Percentiles rank a stretch among this genome's conserved stretches.
Evolutionary conservation across 331 rosid species (phyloP).

Genomic region (Quercus phellos): DNA sequence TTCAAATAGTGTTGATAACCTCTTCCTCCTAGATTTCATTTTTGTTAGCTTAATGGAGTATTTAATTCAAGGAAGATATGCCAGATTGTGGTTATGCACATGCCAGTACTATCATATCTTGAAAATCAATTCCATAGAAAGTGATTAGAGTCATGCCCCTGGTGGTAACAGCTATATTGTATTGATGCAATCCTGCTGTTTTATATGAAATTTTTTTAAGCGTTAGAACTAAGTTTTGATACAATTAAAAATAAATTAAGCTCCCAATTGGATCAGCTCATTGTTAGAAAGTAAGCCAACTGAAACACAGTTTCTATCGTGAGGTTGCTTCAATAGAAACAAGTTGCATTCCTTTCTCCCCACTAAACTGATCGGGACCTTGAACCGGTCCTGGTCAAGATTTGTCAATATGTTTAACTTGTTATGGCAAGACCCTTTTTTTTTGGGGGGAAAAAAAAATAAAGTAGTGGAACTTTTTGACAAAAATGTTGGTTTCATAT

Average conservation of each 20-base stretch:
- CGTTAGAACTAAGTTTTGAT: background rate
- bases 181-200: background rate
- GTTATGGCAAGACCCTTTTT: background rate
- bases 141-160: background rate
- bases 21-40: background rate
- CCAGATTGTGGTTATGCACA: background rate
- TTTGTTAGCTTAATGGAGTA: background rate
- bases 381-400: background rate
- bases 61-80: background rate
- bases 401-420: background rate
- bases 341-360: background rate
- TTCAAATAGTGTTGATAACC: background rate
- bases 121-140: background rate
- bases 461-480: background rate
- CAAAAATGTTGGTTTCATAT: background rate
- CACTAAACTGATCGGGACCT: background rate
- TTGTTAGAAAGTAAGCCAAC: background rate
- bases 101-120: background rate
- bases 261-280: background rate
- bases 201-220: background rate
- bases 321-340: background rate
- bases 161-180: background rate
- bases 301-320: background rate
- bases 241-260: background rate
- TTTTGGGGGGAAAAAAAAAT: background rate